Conservation (phyloP, 495 filamentous ascomycete species). For the Aspergillus funiculosus region DNA sequence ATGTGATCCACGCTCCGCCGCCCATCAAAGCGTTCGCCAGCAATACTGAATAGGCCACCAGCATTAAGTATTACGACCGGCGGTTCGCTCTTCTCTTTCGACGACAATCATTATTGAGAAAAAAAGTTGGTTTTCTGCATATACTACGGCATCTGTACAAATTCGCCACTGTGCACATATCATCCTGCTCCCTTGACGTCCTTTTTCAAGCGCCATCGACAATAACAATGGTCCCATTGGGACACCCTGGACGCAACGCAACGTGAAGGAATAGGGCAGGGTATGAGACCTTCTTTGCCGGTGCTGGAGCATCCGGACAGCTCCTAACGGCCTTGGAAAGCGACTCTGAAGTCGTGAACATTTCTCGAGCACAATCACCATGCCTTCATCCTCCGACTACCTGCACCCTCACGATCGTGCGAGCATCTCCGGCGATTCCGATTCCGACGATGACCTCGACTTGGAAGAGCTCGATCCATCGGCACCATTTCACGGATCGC, state of each 20-base stretch:
- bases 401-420: slow-evolving; percentile 29
- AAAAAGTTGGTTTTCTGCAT: neutral
- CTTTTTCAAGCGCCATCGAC: neutral
- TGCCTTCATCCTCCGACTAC: slow-evolving; percentile 41
- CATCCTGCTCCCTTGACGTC: neutral
- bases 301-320: slow-evolving; percentile 14
- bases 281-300: slow-evolving; percentile 20
- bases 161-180: neutral
- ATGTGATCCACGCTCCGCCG: neutral
- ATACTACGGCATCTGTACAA: neutral
- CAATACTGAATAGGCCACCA: slow-evolving; percentile 9
- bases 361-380: slow-evolving; percentile 13
- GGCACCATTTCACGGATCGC: slow-evolving; percentile 30
- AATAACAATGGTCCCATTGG: slow-evolving; percentile 18
- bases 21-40: neutral
- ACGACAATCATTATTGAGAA: neutral
- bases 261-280: slow-evolving; percentile 8
- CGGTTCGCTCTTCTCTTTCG: neutral
- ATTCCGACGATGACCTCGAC: slow-evolving; percentile 56
- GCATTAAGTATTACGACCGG: neutral
- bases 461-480: slow-evolving; percentile 66
- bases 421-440: slow-evolving; percentile 31
- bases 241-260: slow-evolving; percentile 20
- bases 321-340: slow-evolving; percentile 9
- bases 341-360: slow-evolving; percentile 1